Conservation (phyloP, 1,284 basidiomycete species). For the Rhodofomes roseus region DNA sequence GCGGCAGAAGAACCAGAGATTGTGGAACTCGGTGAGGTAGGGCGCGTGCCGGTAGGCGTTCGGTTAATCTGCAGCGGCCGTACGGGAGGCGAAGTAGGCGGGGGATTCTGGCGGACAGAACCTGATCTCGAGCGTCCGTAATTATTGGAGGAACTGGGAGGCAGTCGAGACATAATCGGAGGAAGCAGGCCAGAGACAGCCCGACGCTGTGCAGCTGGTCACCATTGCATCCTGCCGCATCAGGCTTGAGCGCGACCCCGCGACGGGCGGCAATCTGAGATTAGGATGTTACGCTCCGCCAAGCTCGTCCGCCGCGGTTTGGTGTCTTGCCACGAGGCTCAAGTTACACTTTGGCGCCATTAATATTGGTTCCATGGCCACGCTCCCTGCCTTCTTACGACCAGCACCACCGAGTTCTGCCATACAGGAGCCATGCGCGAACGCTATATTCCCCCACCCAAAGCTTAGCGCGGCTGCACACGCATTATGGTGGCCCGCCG, state of each 20-base stretch:
- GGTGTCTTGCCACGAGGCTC: not conserved
- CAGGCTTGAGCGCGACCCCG: not conserved
- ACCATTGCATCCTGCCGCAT: slow-evolving; percentile 4
- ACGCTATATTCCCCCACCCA: slow-evolving; percentile 15
- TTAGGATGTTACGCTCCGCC: not conserved
- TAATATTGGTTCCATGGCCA: too few species aligned
- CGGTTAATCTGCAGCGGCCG: slow-evolving; percentile 52
- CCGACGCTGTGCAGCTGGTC: slow-evolving; percentile 5
- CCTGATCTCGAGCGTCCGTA: slow-evolving; percentile 23
- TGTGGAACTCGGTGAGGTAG: slow-evolving; percentile 30
- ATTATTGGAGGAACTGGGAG: slow-evolving; percentile 39
- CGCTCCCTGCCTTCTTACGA: slow-evolving; percentile 15
- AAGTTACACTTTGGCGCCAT: too few species aligned
- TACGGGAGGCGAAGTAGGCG: slow-evolving; percentile 23
- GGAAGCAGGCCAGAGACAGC: not conserved
- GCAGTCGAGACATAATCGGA: slow-evolving; percentile 50
- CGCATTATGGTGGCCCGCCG: slow-evolving; percentile 50
- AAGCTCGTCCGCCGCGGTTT: not conserved
- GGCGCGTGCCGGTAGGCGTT: slow-evolving; percentile 21
- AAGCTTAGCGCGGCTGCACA: slow-evolving; percentile 31
- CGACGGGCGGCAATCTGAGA: not conserved
- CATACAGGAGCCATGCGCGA: slow-evolving; percentile 7
- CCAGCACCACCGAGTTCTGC: slow-evolving; percentile 7
- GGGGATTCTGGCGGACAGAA: slow-evolving; percentile 21
- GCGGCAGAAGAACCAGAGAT: slow-evolving; percentile 15